phyloP scores from a whole-genome alignment of 2,329 filamentous ascomycete species.

The Bipolaris victoriae region DNA sequence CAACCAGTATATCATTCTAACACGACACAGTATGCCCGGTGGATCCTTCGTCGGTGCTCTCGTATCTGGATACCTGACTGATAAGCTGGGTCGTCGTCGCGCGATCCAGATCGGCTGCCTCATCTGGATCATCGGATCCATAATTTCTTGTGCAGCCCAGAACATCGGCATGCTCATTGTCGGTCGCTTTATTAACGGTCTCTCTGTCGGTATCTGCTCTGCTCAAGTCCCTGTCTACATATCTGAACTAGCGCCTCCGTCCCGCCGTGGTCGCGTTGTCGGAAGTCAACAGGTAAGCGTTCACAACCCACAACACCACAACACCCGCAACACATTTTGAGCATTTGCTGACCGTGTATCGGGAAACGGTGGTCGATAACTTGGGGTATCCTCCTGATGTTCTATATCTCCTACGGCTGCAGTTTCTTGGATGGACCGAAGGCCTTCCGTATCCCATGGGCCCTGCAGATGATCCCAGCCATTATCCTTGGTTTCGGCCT shows the following conservation, averaged over 20 bases:
- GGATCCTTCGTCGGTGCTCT: slow-evolving; percentile 72
- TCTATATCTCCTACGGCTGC: slow-evolving; percentile 44
- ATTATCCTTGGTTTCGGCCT: slow-evolving; percentile 54
- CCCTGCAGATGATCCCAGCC: slow-evolving; percentile 47
- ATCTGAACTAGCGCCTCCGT: slow-evolving; percentile 66
- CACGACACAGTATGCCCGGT: slow-evolving; percentile 62
- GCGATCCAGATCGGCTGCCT: slow-evolving; percentile 60
- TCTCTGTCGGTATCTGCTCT: slow-evolving; percentile 75
- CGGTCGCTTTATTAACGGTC: slow-evolving; percentile 73
- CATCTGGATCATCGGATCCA: slow-evolving; percentile 65
- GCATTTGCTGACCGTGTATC: neutral
- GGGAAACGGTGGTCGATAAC: slow-evolving; percentile 58
- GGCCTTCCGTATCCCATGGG: slow-evolving; percentile 50
- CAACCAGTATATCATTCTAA: neutral
- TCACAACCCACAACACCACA: too few species aligned
- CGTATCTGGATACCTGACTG: slow-evolving; percentile 64
- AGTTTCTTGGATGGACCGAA: slow-evolving; percentile 39
- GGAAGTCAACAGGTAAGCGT: slow-evolving; percentile 66
- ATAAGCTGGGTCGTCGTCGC: slow-evolving; percentile 61
- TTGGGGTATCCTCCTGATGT: slow-evolving; percentile 58
- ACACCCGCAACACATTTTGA: neutral
- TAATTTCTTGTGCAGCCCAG: slow-evolving; percentile 67
- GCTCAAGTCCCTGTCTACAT: slow-evolving; percentile 74
- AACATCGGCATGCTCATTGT: slow-evolving; percentile 74
- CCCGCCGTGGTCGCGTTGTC: slow-evolving; percentile 68